These are phyloP conservation scores for Fusarium sp. DNA, from an alignment of 2,329 filamentous ascomycete species.

Conservation along the genomic window DNA sequence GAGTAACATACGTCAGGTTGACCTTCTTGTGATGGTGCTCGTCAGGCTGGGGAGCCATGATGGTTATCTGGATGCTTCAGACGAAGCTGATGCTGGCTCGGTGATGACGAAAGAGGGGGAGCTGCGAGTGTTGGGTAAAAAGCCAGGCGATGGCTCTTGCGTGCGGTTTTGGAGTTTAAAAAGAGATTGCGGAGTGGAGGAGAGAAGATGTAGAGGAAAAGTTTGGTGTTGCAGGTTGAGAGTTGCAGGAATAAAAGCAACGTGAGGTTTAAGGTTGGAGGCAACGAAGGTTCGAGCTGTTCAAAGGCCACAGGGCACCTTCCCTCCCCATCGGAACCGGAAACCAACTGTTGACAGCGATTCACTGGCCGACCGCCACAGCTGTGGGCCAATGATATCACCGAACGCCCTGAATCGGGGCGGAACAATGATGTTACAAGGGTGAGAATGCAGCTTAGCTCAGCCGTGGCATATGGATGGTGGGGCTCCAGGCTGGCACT, in stretches of 20 bases:
- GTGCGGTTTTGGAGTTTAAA: conserved; percentile 20
- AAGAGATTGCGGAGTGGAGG: conserved; percentile 14
- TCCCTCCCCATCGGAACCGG: conserved; percentile 45
- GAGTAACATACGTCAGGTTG: conserved; percentile 78
- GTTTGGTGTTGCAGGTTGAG: conserved; percentile 37
- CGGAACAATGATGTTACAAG: conserved; percentile 57
- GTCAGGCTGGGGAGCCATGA: conserved; percentile 78
- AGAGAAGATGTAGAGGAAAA: conserved; percentile 10
- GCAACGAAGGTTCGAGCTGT: conserved; percentile 49
- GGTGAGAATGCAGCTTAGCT: conserved; percentile 43
- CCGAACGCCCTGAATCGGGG: conserved; percentile 47
- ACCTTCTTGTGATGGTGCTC: conserved; percentile 80
- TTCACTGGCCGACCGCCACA: conserved; percentile 50
- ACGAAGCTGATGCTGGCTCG: conserved; percentile 47
- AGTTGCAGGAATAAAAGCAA: conserved; percentile 42
- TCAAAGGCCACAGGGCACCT: conserved; percentile 50
- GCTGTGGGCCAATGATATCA: conserved; percentile 55
- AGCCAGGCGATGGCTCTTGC: conserved; percentile 41
- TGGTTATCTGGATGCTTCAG: conserved; percentile 58
- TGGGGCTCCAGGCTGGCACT: conserved; percentile 40
- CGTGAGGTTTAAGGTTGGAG: conserved; percentile 37
- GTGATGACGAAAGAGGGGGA: conserved; percentile 46
- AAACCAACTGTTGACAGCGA: conserved; percentile 41
- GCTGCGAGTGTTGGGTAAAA: conserved; percentile 38
- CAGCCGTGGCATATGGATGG: conserved; percentile 36